phyloP scores from a whole-genome alignment of 2,329 filamentous ascomycete species.

The Chrysosporium queenslandicum region DNA sequence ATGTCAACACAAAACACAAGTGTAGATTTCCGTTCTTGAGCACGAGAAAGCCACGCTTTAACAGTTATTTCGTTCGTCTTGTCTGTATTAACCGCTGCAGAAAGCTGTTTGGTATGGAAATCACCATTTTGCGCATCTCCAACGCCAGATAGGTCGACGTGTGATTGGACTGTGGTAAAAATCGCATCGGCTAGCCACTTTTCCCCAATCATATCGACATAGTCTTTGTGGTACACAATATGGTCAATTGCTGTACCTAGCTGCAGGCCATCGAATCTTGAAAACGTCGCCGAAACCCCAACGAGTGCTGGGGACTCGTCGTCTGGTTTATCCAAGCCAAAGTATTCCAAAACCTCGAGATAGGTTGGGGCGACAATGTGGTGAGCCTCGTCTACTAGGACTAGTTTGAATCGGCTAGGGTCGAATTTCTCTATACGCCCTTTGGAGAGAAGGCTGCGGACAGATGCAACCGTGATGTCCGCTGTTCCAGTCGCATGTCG shows the following conservation, averaged over 20 bases:
- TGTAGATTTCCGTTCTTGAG: constrained; percentile 64
- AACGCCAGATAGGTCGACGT: constrained; percentile 66
- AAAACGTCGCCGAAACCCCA: constrained; percentile 75
- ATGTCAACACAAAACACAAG: constrained; percentile 92
- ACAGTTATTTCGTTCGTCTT: constrained; percentile 76
- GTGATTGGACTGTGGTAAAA: constrained; percentile 83
- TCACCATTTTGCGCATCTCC: constrained; percentile 59
- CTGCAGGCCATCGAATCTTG: constrained; percentile 71
- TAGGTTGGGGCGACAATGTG: constrained; percentile 86
- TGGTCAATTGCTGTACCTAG: constrained; percentile 82
- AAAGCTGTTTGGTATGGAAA: constrained; percentile 69
- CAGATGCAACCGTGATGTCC: constrained; percentile 87
- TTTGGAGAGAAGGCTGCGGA: constrained; percentile 70
- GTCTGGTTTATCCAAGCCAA: constrained; percentile 53
- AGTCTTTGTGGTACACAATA: constrained; percentile 89
- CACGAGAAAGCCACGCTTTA: constrained; percentile 73
- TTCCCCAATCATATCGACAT: constrained; percentile 71
- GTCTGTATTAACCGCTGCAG: constrained; percentile 69
- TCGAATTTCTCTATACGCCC: constrained; percentile 75
- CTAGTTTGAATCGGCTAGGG: constrained; percentile 67
- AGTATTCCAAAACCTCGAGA: constrained; percentile 63
- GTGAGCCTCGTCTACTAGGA: constrained; percentile 93
- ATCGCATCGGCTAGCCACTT: constrained; percentile 88
- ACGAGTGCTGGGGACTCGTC: constrained; percentile 56
- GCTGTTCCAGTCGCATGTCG: constrained; percentile 65